phyloP scores from a whole-genome alignment of 371 early-diverging fungal species.

The Mortierella sp. region DNA sequence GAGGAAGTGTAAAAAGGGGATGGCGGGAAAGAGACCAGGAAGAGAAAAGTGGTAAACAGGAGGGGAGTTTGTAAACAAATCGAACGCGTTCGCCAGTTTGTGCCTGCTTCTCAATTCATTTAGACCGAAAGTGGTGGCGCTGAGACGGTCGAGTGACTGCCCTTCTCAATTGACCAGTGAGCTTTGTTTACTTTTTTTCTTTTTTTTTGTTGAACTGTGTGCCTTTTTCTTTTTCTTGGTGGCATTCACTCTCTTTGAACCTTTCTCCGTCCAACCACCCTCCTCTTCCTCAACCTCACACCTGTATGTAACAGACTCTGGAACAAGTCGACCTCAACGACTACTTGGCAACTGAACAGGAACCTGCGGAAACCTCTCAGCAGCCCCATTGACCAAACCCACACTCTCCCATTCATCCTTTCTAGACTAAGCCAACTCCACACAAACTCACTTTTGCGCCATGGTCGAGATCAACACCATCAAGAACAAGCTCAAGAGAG shows the following conservation, averaged over 20 bases:
- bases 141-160: background rate
- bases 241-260: background rate
- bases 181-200: slow-evolving; percentile 11
- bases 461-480: slow-evolving; percentile 62
- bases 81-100: background rate
- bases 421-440: background rate
- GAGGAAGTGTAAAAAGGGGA: background rate
- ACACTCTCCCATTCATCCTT: background rate
- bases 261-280: background rate
- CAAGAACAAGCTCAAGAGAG: slow-evolving; percentile 87
- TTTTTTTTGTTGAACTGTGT: background rate
- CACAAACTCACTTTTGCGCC: background rate
- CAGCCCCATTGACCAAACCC: background rate
- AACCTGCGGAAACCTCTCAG: background rate
- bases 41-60: slow-evolving; percentile 23
- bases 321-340: background rate
- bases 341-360: background rate
- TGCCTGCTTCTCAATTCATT: background rate
- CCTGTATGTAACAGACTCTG: background rate
- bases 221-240: background rate
- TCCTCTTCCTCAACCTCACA: background rate
- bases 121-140: background rate
- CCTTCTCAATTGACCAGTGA: slow-evolving; percentile 3
- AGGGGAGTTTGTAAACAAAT: slow-evolving; percentile 11
- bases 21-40: background rate